A percentile compares a stretch with the other conserved stretches of the same genome.
phyloP scores from a whole-genome alignment of 768 basidiomycete genomes.

The Mycena alexandri region DNA sequence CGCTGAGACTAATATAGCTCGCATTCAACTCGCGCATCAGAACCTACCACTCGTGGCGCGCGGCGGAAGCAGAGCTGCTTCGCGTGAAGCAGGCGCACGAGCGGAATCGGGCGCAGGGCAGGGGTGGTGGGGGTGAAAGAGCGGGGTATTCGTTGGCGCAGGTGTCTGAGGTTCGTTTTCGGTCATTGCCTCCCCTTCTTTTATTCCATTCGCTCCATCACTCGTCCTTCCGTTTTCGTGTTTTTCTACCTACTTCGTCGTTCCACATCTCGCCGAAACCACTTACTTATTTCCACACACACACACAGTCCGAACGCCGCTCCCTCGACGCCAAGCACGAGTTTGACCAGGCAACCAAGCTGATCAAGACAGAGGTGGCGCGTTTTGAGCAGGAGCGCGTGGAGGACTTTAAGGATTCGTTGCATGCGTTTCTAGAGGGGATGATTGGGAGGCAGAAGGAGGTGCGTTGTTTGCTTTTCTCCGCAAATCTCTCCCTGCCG shows the following conservation, averaged over 20 bases:
- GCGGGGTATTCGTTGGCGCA: slow-evolving; percentile 80
- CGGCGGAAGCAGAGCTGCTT: slow-evolving; percentile 78
- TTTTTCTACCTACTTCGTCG: too few species aligned
- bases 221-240: too few species aligned
- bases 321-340: slow-evolving; percentile 88
- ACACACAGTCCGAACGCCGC: slow-evolving; percentile 83
- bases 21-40: slow-evolving; percentile 92
- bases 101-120: slow-evolving; percentile 82
- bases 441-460: slow-evolving; percentile 90
- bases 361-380: slow-evolving; percentile 90
- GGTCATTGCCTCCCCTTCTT: background rate
- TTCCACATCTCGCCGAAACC: too few species aligned
- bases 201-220: too few species aligned
- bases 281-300: slow-evolving; percentile 6
- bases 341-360: slow-evolving; percentile 88
- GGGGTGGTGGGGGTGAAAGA: slow-evolving; percentile 76
- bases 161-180: slow-evolving; percentile 75
- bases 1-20: slow-evolving; percentile 60
- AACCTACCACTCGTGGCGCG: slow-evolving; percentile 85
- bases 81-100: slow-evolving; percentile 85
- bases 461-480: slow-evolving; percentile 52
- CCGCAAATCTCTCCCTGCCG: too few species aligned
- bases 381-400: slow-evolving; percentile 95
- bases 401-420: slow-evolving; percentile 89
- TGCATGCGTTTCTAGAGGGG: slow-evolving; percentile 88